Evolutionary conservation across 2,329 filamentous ascomycete genomes (phyloP), one percentile per base, ranked within the genome.

Genomic region (Paramyrothecium sp.): DNA sequence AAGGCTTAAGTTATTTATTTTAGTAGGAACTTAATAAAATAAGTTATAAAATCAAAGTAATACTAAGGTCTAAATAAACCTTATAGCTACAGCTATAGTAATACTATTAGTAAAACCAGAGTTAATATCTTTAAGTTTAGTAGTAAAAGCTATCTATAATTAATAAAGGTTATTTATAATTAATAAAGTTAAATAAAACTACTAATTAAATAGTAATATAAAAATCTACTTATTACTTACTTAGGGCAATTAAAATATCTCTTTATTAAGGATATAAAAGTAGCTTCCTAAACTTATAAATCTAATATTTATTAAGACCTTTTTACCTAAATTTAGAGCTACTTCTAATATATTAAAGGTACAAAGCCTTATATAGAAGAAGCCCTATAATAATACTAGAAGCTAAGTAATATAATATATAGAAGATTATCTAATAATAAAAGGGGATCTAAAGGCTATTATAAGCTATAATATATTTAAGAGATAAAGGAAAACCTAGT

Each of bases 1-100:
- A 11, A 48, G n/a, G 16, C 7, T 11, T 48, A 11, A 48, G 34
- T 41, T 11, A 11, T n/a, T 20, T 38, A 48, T n/a, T n/a, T n/a
- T 17, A 21, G 26, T 46, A 49, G 55, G 55, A 38, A 51, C 20
- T 54, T 54, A 58, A 46, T 53, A 51, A 47, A n/a, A 41, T 11
- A 41, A 41, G n/a, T 41, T 41, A 41, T 41, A 41, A n/a, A n/a
- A n/a, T n/a, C 46, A 54, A 50, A 55, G 23, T 53, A 20, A 2
- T 44, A 21, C 44, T 49, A n/a, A n/a, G n/a, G n/a, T n/a, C n/a
- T n/a, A n/a, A n/a, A n/a, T n/a, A n/a, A n/a, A n/a, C n/a, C n/a
- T n/a, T n/a, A n/a, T n/a, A n/a, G n/a, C n/a, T n/a, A n/a, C n/a
- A n/a, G n/a, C n/a, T n/a, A n/a, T n/a, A 11, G 20, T 54, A 33